Conservation (phyloP, 441 rosid species). For the Populus hybrid region DNA sequence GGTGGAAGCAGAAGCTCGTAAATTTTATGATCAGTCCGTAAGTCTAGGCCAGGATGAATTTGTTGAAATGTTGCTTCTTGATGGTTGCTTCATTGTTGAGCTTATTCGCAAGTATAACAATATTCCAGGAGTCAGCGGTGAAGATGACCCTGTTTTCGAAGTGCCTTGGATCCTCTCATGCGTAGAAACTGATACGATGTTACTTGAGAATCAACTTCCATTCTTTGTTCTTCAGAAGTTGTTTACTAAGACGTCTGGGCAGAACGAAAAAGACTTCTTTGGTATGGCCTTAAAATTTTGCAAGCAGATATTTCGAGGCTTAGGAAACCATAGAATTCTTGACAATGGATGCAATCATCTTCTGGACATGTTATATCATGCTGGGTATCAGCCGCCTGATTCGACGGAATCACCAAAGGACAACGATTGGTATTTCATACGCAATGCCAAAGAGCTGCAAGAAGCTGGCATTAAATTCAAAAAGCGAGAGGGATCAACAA, state of each 20-base stretch:
- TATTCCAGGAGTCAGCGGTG: no score
- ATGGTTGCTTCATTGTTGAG: slow-evolving; percentile 29
- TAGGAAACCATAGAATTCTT: no score
- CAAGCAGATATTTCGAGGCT: no score
- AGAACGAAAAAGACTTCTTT: no score
- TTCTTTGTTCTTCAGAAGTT: background rate
- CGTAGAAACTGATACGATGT: background rate
- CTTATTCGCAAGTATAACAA: background rate
- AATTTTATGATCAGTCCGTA: background rate
- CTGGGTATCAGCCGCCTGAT: no score
- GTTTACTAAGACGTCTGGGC: background rate
- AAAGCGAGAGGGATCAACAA: background rate
- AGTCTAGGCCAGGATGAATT: background rate
- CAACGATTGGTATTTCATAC: background rate
- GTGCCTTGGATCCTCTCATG: no score
- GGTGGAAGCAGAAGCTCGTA: background rate
- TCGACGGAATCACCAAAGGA: no score
- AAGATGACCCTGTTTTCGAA: no score
- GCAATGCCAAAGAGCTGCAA: background rate
- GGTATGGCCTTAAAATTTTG: no score
- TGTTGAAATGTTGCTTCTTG: slow-evolving; percentile 30
- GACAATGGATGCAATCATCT: background rate
- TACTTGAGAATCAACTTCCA: slow-evolving; percentile 24
- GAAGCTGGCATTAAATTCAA: slow-evolving; percentile 11
- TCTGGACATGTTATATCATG: background rate